A percentile compares a stretch with the other conserved stretches of the same genome.
Conservation (phyloP, 371 early-diverging fungal species). For the Mortierella sp. region DNA sequence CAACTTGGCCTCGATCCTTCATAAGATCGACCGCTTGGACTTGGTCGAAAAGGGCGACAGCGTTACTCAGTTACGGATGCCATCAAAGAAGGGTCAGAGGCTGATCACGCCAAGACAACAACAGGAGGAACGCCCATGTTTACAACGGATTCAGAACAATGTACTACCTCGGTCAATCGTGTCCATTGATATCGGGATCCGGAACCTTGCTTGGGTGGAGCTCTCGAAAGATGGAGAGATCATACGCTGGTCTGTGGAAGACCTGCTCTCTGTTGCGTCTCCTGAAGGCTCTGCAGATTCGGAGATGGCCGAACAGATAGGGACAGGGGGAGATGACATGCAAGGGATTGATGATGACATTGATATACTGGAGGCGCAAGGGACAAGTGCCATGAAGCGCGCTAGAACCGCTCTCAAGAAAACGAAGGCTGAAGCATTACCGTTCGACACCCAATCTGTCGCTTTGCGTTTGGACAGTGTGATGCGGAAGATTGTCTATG, state of each 20-base stretch:
- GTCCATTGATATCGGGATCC: conserved; percentile 79
- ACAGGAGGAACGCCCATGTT: neutral
- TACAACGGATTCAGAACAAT: conserved; percentile 15
- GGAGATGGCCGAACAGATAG: no score
- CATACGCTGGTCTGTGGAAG: conserved; percentile 58
- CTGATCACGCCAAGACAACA: no score
- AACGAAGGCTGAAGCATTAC: neutral
- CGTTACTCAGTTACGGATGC: no score
- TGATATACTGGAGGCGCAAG: no score
- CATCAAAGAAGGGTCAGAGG: no score
- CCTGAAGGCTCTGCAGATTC: no score
- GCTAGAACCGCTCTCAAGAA: conserved; percentile 8
- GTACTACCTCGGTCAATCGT: conserved; percentile 58
- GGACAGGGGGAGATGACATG: no score
- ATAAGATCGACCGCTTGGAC: conserved; percentile 9
- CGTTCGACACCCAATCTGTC: conserved; percentile 23
- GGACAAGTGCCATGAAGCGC: no score
- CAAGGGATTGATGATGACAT: no score
- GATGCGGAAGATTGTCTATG: conserved; percentile 32
- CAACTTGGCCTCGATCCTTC: conserved; percentile 15
- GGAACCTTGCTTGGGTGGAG: conserved; percentile 74
- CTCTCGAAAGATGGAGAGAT: conserved; percentile 53
- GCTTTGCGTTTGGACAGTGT: conserved; percentile 27
- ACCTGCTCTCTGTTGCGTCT: no score
- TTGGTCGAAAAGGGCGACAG: no score